phyloP scores from a whole-genome alignment of 805 yeast genomes.

The Kluyveromyces wickerhamii region DNA sequence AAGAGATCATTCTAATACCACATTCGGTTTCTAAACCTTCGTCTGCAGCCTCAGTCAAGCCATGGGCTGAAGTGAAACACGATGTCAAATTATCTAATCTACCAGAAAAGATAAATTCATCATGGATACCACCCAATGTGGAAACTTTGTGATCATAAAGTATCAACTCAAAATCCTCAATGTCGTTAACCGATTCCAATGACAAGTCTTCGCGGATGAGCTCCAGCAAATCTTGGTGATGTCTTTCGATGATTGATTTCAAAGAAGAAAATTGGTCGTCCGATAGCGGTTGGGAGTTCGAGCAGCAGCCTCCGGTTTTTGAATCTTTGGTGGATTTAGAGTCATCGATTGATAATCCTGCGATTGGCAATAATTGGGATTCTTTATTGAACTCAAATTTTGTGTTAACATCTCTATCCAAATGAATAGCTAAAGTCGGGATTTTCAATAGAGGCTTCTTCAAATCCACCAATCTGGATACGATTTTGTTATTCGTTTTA shows the following conservation, averaged over 20 bases:
- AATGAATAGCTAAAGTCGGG: constrained; percentile 91
- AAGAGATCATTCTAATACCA: constrained; percentile 65
- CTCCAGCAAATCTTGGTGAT: constrained; percentile 61
- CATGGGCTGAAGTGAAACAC: constrained; percentile 72
- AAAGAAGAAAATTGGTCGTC: constrained; percentile 57
- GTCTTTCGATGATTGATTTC: constrained; percentile 61
- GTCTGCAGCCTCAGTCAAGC: constrained; percentile 48
- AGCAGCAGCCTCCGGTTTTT: constrained; percentile 36
- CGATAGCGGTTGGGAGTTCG: constrained; percentile 38
- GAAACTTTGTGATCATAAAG: constrained; percentile 82
- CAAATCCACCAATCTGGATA: constrained; percentile 67
- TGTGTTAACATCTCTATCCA: constrained; percentile 64
- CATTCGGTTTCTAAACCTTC: constrained; percentile 37
- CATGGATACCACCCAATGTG: constrained; percentile 76
- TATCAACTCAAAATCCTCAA: constrained; percentile 85
- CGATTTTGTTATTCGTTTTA: constrained; percentile 37
- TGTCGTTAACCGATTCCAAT: constrained; percentile 40
- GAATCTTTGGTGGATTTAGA: constrained; percentile 13
- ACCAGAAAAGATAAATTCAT: constrained; percentile 87
- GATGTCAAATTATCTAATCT: constrained; percentile 87
- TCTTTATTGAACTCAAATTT: constrained; percentile 89
- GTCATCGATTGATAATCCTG: constrained; percentile 46
- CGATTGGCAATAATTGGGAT: constrained; percentile 77
- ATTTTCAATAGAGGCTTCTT: constrained; percentile 80
- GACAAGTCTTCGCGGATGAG: constrained; percentile 59